Base-by-base conservation (phyloP, 164 flowering plant species). In the Paratinospora sagittata region DNA sequence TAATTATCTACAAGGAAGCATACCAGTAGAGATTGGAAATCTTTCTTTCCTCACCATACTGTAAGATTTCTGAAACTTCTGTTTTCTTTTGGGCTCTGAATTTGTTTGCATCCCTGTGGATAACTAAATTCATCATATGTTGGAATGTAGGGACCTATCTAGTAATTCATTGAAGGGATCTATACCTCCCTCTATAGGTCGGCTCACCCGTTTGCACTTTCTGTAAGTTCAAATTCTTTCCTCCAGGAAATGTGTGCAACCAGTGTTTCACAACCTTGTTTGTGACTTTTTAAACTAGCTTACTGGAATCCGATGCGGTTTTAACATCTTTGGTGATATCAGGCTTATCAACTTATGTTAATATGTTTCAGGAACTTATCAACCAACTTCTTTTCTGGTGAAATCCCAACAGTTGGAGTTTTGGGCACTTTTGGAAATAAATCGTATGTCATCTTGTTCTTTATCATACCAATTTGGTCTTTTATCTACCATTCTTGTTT, bases 1-100 rank as follows among this genome's bases (percentile, higher is more conserved):
- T 61, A 96, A 93, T 83, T 90, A 82, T 81, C 85, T 96, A n/a
- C 92, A 93, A 82, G 99, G 98, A 71, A 88, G 90, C 75, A 91
- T 96, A 65, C 99, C 99, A 13, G 71, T 88, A 61, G 84, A 84
- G 74, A 80, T 96, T 75, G 99, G 97, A 74, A 91, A 86, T 74
- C 91, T 96, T 72, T 80, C 92, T 11, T 65, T 67, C 62, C 90
- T 96, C 62, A 86, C 81, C 41, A 87, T 90, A 71, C 62, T 96
- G 99, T 96, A 84, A 86, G 88, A 13, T 66, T 39, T 34, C 14
- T 57, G 4, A 60, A 49, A 19, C 37, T 62, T 66, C 23, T 58
- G 34, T 55, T 6, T 21, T 17, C 21, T 12, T 47, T 41, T 63
- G 30, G 6, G 49, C 24, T 3, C 24, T 27, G 17, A 47, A 19